Evolutionary conservation across 2,329 filamentous ascomycete species (phyloP).

Genomic region (Acephala macrosclerotiorum): DNA sequence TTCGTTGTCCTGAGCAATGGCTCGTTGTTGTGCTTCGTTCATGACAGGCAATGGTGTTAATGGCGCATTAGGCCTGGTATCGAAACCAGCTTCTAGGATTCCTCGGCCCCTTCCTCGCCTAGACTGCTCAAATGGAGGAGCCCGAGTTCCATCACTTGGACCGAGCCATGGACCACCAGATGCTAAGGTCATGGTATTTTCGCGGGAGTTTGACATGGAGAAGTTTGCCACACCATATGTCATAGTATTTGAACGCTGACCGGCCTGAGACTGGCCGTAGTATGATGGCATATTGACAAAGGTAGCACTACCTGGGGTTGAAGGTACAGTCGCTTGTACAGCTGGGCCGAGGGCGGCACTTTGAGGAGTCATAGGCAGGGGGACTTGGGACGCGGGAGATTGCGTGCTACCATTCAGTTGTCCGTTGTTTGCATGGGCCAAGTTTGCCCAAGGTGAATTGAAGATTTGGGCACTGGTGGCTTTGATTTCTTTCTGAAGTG

Average conservation of each 20-base stretch:
- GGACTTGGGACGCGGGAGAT: constrained; percentile 56
- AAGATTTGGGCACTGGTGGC: constrained; percentile 79
- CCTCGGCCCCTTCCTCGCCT: no score
- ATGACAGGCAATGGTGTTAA: no score
- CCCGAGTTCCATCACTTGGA: constrained; percentile 39
- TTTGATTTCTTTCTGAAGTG: constrained; percentile 83
- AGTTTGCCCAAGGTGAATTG: constrained; percentile 67
- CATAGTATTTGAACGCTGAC: constrained; percentile 44
- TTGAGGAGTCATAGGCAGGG: constrained; percentile 84
- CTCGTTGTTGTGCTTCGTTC: no score
- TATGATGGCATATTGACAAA: constrained; percentile 44
- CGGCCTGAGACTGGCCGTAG: constrained; percentile 45
- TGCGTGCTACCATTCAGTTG: constrained; percentile 37
- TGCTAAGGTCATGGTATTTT: constrained; percentile 43
- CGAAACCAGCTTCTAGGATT: no score
- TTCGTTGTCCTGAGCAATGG: no score
- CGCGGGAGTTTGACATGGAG: constrained; percentile 38
- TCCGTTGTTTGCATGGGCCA: constrained; percentile 43
- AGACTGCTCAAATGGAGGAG: no score
- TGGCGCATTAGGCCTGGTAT: no score
- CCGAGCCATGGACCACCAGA: constrained; percentile 15
- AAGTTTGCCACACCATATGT: constrained; percentile 32
- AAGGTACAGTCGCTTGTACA: constrained; percentile 87
- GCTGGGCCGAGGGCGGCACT: constrained; percentile 90
- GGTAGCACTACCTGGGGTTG: constrained; percentile 57